Conservation (phyloP, 176 grass and related monocot species). For the Echinochloa phyllopogon region DNA sequence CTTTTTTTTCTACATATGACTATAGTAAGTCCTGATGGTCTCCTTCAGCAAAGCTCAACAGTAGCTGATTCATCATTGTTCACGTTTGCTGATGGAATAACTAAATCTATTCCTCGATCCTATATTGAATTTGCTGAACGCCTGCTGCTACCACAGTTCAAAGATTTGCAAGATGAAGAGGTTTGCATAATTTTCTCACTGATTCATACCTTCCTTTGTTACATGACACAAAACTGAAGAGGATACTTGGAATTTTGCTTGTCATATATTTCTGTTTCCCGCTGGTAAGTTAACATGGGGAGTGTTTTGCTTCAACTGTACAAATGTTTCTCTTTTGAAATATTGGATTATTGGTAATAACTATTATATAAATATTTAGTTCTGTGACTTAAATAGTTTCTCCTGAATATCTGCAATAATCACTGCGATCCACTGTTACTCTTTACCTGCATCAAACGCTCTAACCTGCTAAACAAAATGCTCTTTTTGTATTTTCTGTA, state of each 20-base stretch:
- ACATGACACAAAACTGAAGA: not conserved
- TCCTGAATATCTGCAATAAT: not conserved
- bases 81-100: slow-evolving; percentile 83
- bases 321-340: not conserved
- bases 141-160: slow-evolving; percentile 73
- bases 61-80: slow-evolving; percentile 82
- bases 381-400: not conserved
- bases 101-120: slow-evolving; percentile 68
- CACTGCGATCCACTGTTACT: not conserved
- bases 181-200: slow-evolving; percentile 46
- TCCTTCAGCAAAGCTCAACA: slow-evolving; percentile 97
- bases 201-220: not conserved
- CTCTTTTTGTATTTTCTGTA: slow-evolving; percentile 36
- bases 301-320: not conserved
- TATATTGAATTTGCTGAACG: slow-evolving; percentile 99
- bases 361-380: not conserved
- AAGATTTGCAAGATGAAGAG: slow-evolving; percentile 72
- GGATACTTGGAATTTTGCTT: slow-evolving; percentile 7
- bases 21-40: slow-evolving; percentile 93
- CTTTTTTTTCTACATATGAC: slow-evolving; percentile 16
- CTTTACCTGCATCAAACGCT: not conserved
- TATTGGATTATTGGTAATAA: not conserved
- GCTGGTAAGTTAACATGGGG: not conserved
- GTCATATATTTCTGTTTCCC: slow-evolving; percentile 6
- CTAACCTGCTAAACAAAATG: slow-evolving; percentile 22